phyloP scores from a whole-genome alignment of 1,284 basidiomycete genomes.

The Rhodotorula sp. region DNA sequence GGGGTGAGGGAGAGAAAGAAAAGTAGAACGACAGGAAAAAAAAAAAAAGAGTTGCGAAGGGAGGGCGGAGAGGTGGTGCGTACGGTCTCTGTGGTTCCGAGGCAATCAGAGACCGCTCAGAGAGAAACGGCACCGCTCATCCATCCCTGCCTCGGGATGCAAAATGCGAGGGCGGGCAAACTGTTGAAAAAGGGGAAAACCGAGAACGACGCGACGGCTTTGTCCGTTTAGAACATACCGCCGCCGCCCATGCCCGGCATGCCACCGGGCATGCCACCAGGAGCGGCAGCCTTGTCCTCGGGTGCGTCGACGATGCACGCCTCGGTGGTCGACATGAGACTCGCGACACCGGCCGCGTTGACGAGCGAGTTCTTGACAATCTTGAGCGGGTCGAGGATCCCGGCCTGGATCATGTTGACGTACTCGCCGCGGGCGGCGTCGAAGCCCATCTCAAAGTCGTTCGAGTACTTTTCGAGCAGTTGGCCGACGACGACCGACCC shows the following conservation, averaged over 20 bases:
- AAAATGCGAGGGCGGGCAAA: neutral
- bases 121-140: neutral
- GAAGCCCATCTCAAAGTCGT: conserved; percentile 58
- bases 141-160: too few species aligned
- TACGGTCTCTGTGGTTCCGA: too few species aligned
- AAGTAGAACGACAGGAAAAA: neutral
- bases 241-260: conserved; percentile 47
- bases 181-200: neutral
- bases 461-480: conserved; percentile 67
- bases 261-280: conserved; percentile 49
- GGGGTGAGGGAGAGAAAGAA: too few species aligned
- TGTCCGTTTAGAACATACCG: conserved; percentile 34
- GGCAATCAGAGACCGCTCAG: neutral
- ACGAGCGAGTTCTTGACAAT: conserved; percentile 84
- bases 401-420: conserved; percentile 52
- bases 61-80: neutral
- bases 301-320: conserved; percentile 81
- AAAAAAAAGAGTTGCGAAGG: neutral
- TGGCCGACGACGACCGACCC: conserved; percentile 88
- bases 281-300: conserved; percentile 70
- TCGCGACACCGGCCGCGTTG: conserved; percentile 61
- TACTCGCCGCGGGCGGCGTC: conserved; percentile 12
- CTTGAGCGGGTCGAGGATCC: conserved; percentile 66
- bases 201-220: neutral
- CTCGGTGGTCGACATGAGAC: conserved; percentile 86